A percentile compares a stretch with the other conserved stretches of the same genome.
Evolutionary conservation across 208 protist genomes (phyloP).

Genomic region (Leptomonas pyrrhocoris): DNA sequence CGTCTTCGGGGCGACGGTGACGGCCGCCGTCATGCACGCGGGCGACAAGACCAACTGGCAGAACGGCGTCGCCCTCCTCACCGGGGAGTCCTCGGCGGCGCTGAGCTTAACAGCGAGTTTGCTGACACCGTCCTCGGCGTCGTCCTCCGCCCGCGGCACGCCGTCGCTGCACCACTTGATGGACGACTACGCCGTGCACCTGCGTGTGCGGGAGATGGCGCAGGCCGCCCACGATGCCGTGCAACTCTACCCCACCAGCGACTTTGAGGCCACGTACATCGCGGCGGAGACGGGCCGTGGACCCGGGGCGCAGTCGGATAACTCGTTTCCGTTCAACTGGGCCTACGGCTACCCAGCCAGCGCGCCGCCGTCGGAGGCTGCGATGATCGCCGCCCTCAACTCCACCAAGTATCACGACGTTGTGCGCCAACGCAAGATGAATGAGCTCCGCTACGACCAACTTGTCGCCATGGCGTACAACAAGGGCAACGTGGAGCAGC

Average conservation of each 20-base stretch:
- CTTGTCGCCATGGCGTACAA: conserved; percentile 70
- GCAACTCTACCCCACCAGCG: conserved; percentile 18
- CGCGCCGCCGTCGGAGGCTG: conserved; percentile 20
- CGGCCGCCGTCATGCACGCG: conserved; percentile 24
- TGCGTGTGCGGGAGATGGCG: conserved; percentile 42
- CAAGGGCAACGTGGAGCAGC: conserved; percentile 41
- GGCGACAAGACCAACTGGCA: conserved; percentile 5
- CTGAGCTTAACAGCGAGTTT: conserved; percentile 18
- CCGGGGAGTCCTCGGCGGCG: conserved; percentile 4
- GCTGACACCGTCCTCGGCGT: conserved; percentile 7
- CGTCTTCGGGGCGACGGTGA: conserved; percentile 14
- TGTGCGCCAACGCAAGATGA: conserved; percentile 32
- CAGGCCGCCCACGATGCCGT: conserved; percentile 31
- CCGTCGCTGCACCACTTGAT: conserved; percentile 45
- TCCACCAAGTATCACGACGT: conserved; percentile 11
- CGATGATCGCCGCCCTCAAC: conserved; percentile 6
- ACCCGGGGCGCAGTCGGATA: conserved; percentile 22
- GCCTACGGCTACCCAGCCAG: conserved; percentile 34
- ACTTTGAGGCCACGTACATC: conserved; percentile 27
- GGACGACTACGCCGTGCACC: conserved; percentile 48
- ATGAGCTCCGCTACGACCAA: conserved; percentile 36
- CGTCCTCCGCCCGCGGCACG: conserved; percentile 19
- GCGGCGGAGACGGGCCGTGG: conserved; percentile 33
- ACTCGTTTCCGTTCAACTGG: conserved; percentile 35
- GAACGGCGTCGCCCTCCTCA: conserved; percentile 12